Evolutionary conservation across 805 yeast genomes (phyloP), one percentile per base, ranked within the genome.

Genomic region (Lachancea sp.): DNA sequence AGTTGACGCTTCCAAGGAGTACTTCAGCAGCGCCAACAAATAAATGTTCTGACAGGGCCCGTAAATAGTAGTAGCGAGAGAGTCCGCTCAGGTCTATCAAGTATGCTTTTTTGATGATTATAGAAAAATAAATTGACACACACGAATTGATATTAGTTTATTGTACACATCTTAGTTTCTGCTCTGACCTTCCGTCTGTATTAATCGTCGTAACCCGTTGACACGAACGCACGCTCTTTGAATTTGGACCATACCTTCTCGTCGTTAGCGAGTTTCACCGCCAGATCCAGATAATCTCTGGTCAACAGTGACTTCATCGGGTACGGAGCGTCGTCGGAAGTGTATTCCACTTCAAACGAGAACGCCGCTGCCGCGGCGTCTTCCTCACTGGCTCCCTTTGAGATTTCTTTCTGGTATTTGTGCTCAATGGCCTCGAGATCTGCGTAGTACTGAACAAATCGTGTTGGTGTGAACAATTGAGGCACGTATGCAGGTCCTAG

Each of bases 401-500:
- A 74, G 3, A 63, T 66, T 46, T 79, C 77, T 30, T 68, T 57
- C 50, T 74, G 68, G 34, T 64, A 67, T 0, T 66, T 58, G 3
- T 60, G 49, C 49, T 79, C 78, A 37, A 79, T 69, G 10, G 63
- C 50, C 20, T 69, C 62, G 49, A 87, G 69, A 60, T 87, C 86
- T n/a, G 81, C 73, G 60, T 69, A 87, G 59, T 82, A 86, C 59
- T 85, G 95, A 1, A 79, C 79, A 63, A 81, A 88, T 48, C 78
- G 68, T 33, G 75, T 73, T 0, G 95, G 95, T 0, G 91, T 72
- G 52, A 85, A 85, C 27, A 79, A 58, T 66, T 86, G 95, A 1
- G 81, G 76, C 2, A 66, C 64, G 59, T 82, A 85, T 0, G 82
- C 96, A 2, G 95, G 96, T 0, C 96, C 96, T 32, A 81, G 60